Conservation (phyloP, 306 rosid species). For the Canavalia ensiformis region DNA sequence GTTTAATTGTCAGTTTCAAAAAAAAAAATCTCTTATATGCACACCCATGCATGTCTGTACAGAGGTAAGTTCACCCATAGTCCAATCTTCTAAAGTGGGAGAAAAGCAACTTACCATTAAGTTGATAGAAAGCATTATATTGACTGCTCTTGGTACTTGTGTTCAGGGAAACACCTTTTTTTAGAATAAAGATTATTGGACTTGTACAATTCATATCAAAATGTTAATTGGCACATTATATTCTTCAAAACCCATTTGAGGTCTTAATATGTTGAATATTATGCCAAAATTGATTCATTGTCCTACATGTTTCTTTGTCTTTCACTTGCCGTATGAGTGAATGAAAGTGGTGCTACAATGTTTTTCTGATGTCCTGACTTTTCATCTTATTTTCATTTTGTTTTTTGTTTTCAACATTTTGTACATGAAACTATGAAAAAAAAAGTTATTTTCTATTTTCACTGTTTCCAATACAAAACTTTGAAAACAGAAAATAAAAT, state of each 20-base stretch:
- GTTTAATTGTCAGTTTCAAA: neutral
- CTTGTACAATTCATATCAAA: neutral
- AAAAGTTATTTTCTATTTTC: too few species aligned
- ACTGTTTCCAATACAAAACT: too few species aligned
- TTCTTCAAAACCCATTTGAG: neutral
- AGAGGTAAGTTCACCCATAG: neutral
- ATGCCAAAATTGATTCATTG: neutral
- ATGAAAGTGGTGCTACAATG: conserved; percentile 22
- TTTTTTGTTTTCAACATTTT: too few species aligned
- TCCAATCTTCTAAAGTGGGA: neutral
- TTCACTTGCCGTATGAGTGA: neutral
- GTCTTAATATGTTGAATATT: neutral
- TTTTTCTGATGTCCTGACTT: neutral
- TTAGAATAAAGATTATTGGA: neutral
- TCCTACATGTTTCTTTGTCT: conserved; percentile 8
- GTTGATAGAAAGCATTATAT: conserved; percentile 6
- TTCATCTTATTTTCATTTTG: too few species aligned
- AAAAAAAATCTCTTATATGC: neutral
- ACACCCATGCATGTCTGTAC: neutral
- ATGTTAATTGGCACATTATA: neutral
- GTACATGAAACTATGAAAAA: too few species aligned
- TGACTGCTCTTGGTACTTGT: neutral
- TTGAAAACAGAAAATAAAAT: too few species aligned
- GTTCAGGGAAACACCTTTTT: conserved; percentile 15
- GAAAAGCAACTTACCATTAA: neutral